A percentile compares a stretch with the other conserved stretches of the same genome.
These are phyloP conservation scores for Schizophyllum amplum DNA, from an alignment of 1,284 basidiomycete species.

Conservation along the genomic window DNA sequence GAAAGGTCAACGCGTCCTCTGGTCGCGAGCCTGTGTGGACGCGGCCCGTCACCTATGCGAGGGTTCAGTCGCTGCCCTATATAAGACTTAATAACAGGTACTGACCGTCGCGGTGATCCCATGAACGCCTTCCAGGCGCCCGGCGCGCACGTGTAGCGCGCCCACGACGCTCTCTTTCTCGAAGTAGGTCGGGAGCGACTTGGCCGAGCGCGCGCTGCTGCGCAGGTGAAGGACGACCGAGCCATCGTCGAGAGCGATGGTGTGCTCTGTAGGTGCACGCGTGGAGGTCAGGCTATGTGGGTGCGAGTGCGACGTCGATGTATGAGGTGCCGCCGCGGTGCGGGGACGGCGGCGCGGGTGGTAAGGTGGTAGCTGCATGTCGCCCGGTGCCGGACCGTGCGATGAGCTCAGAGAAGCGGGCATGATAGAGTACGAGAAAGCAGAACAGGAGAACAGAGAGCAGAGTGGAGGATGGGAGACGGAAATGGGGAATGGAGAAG, in stretches of 20 bases:
- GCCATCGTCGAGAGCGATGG: constrained; percentile 30
- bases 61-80: not conserved
- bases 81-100: constrained; percentile 3
- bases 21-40: constrained; percentile 35
- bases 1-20: constrained; percentile 32
- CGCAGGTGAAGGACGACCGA: constrained; percentile 34
- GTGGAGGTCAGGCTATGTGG: not conserved
- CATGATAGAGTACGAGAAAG: no score
- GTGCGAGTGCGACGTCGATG: not conserved
- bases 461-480: no score
- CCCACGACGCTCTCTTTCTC: constrained; percentile 42
- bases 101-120: constrained; percentile 32
- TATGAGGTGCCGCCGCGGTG: no score
- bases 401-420: no score
- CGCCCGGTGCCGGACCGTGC: no score
- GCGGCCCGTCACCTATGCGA: constrained; percentile 33
- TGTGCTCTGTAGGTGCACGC: constrained; percentile 23
- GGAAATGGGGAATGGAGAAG: no score
- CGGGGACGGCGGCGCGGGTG: no score
- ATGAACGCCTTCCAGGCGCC: constrained; percentile 39
- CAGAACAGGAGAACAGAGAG: no score
- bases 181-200: constrained; percentile 37
- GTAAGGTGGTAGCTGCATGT: no score
- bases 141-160: constrained; percentile 32
- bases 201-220: constrained; percentile 39